Conservation (phyloP, 2,329 filamentous ascomycete genomes). For the Juglanconis oblonga region DNA sequence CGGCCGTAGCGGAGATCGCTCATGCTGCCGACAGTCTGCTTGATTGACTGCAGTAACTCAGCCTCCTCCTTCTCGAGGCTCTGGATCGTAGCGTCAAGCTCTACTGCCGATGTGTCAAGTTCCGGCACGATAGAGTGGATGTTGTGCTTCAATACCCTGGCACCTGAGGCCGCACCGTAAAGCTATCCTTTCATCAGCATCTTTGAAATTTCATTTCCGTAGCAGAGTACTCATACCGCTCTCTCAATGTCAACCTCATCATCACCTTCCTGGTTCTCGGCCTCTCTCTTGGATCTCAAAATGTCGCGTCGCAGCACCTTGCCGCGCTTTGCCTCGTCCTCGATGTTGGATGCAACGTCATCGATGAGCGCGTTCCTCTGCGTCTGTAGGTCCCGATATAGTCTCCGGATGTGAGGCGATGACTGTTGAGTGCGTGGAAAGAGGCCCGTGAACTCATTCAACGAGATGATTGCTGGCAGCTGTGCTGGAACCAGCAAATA, state of each 20-base stretch:
- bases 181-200: constrained; percentile 11
- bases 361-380: constrained; percentile 70
- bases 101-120: constrained; percentile 63
- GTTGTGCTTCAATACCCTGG: constrained; percentile 53
- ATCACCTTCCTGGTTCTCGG: constrained; percentile 55
- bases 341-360: constrained; percentile 62
- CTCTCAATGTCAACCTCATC: constrained; percentile 63
- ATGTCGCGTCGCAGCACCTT: constrained; percentile 57
- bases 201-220: neutral
- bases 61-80: constrained; percentile 64
- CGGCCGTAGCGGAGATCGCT: constrained; percentile 82
- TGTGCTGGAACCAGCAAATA: constrained; percentile 77
- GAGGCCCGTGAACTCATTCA: constrained; percentile 71
- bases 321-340: constrained; percentile 60
- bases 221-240: constrained; percentile 40
- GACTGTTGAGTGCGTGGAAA: constrained; percentile 68
- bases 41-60: constrained; percentile 57
- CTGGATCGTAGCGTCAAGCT: constrained; percentile 66
- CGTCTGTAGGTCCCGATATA: constrained; percentile 79
- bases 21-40: constrained; percentile 65
- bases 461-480: constrained; percentile 69
- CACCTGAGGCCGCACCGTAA: constrained; percentile 57
- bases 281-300: constrained; percentile 48
- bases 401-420: constrained; percentile 63
- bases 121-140: constrained; percentile 64